Conservation (phyloP, 495 filamentous ascomycete species). For the Neurospora pannonica region DNA sequence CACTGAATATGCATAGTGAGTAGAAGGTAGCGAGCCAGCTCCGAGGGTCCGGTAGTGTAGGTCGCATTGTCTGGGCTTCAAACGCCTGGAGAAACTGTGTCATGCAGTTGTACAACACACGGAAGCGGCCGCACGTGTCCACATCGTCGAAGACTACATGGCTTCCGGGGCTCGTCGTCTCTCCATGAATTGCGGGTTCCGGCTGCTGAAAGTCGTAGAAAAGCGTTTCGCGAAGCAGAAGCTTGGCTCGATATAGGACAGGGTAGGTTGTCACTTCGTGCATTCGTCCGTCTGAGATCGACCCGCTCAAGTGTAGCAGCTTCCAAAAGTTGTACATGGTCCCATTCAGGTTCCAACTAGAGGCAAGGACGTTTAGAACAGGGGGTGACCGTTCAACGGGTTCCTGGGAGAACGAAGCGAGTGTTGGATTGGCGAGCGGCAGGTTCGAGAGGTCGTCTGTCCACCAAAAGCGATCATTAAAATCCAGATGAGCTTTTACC, state of each 20-base stretch:
- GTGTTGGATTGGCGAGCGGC: conserved; percentile 33
- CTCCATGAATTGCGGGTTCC: conserved; percentile 36
- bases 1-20: conserved; percentile 41
- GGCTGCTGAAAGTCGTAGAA: conserved; percentile 40
- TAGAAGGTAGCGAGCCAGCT: conserved; percentile 38
- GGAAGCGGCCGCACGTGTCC: conserved; percentile 35
- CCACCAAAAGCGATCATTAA: conserved; percentile 44
- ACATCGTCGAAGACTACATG: conserved; percentile 31
- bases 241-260: conserved; percentile 37
- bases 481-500: conserved; percentile 36
- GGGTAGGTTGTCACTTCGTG: conserved; percentile 32
- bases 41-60: conserved; percentile 26
- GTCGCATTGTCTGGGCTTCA: conserved; percentile 30
- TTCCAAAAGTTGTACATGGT: conserved; percentile 37
- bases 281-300: conserved; percentile 31
- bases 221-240: conserved; percentile 38
- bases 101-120: conserved; percentile 39
- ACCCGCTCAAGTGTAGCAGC: conserved; percentile 33
- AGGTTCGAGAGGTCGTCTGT: conserved; percentile 38
- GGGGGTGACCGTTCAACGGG: conserved; percentile 33
- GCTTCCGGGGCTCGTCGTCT: conserved; percentile 26
- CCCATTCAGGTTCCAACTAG: conserved; percentile 38
- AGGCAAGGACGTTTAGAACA: conserved; percentile 31
- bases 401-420: conserved; percentile 31
- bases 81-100: conserved; percentile 38